Evolutionary conservation across 1,139 yeast genomes (phyloP).

Genomic region (Yamadazyma triangularis): DNA sequence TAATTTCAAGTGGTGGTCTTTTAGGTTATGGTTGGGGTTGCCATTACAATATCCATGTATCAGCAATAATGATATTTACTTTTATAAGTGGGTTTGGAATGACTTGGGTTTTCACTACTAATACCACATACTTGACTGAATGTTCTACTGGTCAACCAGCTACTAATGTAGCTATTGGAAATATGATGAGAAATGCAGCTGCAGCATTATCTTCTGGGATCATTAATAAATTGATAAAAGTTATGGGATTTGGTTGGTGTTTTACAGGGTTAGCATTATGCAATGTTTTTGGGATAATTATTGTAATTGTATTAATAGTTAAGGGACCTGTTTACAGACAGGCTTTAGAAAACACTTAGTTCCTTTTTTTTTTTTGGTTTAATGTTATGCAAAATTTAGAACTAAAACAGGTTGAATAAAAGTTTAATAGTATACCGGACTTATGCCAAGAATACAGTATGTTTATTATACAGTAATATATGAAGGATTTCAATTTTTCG

Average conservation of each 20-base stretch:
- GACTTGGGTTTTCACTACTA: constrained; percentile 57
- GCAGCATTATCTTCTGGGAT: constrained; percentile 55
- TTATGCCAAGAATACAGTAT: too few species aligned
- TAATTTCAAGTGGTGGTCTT: constrained; percentile 41
- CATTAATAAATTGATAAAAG: constrained; percentile 32
- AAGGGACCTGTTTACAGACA: constrained; percentile 27
- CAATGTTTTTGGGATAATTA: constrained; percentile 27
- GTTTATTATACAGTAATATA: too few species aligned
- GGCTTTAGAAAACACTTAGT: too few species aligned
- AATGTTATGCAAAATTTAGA: too few species aligned
- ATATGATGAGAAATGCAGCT: constrained; percentile 49
- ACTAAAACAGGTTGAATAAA: too few species aligned
- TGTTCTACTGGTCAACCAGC: constrained; percentile 50
- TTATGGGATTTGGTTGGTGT: constrained; percentile 58
- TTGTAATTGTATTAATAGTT: constrained; percentile 20
- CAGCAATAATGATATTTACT: constrained; percentile 37
- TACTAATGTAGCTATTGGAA: constrained; percentile 53
- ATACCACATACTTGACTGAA: constrained; percentile 55
- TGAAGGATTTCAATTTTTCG: too few species aligned
- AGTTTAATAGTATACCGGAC: too few species aligned
- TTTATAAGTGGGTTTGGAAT: constrained; percentile 51
- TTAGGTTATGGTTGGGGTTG: constrained; percentile 56
- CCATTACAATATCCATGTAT: constrained; percentile 39
- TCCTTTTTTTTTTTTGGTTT: too few species aligned
- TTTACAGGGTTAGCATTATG: constrained; percentile 50